These are phyloP conservation scores for Cadophora sp. DNA, from an alignment of 2,329 filamentous ascomycete species.

Conservation along the genomic window DNA sequence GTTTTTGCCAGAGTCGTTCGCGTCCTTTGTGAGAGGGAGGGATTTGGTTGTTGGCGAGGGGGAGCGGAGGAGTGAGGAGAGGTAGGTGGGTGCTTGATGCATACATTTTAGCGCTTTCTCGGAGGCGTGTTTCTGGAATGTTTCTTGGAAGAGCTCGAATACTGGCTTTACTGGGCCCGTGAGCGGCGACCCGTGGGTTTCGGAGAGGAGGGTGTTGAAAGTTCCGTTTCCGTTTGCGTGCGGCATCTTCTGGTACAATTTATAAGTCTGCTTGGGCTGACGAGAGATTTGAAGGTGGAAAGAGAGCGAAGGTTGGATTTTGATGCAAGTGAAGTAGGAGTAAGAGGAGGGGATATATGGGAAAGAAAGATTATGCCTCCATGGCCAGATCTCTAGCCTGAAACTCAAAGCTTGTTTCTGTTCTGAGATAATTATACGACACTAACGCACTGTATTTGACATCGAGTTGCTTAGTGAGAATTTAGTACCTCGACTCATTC, in stretches of 20 bases:
- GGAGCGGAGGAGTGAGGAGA: slow-evolving; percentile 16
- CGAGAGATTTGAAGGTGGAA: too few relatives aligned
- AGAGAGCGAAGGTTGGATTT: too few relatives aligned
- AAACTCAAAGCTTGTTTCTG: too few relatives aligned
- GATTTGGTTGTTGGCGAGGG: neutral
- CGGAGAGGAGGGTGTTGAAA: neutral
- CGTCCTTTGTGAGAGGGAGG: neutral
- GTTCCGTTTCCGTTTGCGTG: neutral
- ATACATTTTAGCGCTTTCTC: slow-evolving; percentile 22
- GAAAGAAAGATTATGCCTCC: too few relatives aligned
- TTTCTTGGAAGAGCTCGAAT: neutral
- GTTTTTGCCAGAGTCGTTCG: neutral
- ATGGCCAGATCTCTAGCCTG: too few relatives aligned
- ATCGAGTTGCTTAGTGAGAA: too few relatives aligned
- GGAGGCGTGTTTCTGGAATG: neutral
- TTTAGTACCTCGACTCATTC: too few relatives aligned
- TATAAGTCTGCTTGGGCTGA: too few relatives aligned
- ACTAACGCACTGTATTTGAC: too few relatives aligned
- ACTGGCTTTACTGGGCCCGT: neutral
- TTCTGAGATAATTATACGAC: too few relatives aligned
- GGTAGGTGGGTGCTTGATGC: slow-evolving; percentile 24
- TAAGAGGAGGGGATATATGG: too few relatives aligned
- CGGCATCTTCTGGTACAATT: neutral
- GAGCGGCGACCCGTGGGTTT: slow-evolving; percentile 3
- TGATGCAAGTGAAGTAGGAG: too few relatives aligned